Conservation (phyloP, 208 protist genomes). For the Crithidia acanthocephali region DNA sequence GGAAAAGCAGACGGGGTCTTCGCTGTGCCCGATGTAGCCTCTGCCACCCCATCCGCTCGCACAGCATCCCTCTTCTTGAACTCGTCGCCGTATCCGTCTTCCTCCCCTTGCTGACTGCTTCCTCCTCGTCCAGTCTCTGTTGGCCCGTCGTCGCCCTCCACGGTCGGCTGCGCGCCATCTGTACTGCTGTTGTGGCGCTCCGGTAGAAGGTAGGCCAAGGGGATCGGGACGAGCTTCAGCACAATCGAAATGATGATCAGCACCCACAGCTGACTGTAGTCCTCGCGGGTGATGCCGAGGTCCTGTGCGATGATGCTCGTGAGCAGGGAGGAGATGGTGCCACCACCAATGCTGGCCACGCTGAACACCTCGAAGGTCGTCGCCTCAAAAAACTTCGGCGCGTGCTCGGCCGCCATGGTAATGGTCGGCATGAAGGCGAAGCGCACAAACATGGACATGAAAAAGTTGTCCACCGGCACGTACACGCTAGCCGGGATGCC, state of each 20-base stretch:
- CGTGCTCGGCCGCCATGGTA: conserved; percentile 54
- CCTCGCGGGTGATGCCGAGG: conserved; percentile 29
- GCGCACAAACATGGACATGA: conserved; percentile 44
- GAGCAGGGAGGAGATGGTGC: conserved; percentile 39
- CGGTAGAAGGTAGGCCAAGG: conserved; percentile 46
- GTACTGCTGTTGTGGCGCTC: conserved; percentile 12
- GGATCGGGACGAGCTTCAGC: conserved; percentile 52
- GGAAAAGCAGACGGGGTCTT: background rate
- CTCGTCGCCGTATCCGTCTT: background rate
- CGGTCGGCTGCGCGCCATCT: background rate
- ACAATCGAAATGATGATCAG: conserved; percentile 39
- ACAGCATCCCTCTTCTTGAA: no score
- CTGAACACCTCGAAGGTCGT: conserved; percentile 59
- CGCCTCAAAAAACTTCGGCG: conserved; percentile 52
- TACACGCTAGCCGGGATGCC: conserved; percentile 33
- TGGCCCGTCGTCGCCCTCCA: background rate
- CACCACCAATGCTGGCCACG: conserved; percentile 42
- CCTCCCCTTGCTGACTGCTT: background rate
- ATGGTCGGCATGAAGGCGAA: conserved; percentile 68
- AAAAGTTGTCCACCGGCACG: conserved; percentile 56
- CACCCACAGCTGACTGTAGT: conserved; percentile 38
- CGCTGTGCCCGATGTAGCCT: background rate
- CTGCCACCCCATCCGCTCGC: background rate
- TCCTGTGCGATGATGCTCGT: conserved; percentile 34
- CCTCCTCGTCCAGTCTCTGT: background rate